Base-by-base conservation (phyloP, 345 rosid genomes). In the Hibiscus tridactylites region DNA sequence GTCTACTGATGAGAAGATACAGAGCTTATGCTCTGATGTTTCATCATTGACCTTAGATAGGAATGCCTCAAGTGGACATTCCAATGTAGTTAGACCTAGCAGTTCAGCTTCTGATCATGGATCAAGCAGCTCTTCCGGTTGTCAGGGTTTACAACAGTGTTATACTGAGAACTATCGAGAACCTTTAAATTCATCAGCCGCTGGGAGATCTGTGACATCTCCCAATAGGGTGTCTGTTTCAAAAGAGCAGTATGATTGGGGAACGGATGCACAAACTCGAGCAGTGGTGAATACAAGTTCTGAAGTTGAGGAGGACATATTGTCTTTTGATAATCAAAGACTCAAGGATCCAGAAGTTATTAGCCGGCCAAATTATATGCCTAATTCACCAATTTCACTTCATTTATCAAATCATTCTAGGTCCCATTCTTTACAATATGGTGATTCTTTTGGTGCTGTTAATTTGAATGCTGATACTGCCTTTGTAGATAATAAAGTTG, bases 271-370 rank as follows among this genome's bases (percentile, higher is more conserved):
- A 46, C 78, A 78, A 76, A 74, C 81, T 61, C 81, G 71, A 58
- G 26, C 52, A 44, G 73, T 61, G 49, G 69, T 44, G 35, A 75
- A 67, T 56, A 59, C 76, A 47, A 68, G 60, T 24, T 74, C 84
- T 42, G 85, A 78, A 73, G 80, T 82, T 64, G 93, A 88, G 72
- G 88, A 87, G 35, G 91, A 85, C 80, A 19, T 90, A 52, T 60
- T 88, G 68, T 82, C 91, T 71, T 84, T 85, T 72, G 85, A 84
- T 77, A 85, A 52, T 75, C 90, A 80, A 68, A 79, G 93, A 77
- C 81, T 72, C 19, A 83, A 81, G 65, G 86, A 82, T 84, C 97
- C 96, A 13, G 89, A 87, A 72, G 85, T 79, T 39, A 78, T 75
- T 54, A 81, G 75, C 58, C 82, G 28, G 66, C 75, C 85, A 39